A percentile compares a stretch with the other conserved stretches of the same genome.
These are phyloP conservation scores for Cordyceps pruinosa DNA, from an alignment of 2,329 filamentous ascomycete genomes.

Conservation along the genomic window DNA sequence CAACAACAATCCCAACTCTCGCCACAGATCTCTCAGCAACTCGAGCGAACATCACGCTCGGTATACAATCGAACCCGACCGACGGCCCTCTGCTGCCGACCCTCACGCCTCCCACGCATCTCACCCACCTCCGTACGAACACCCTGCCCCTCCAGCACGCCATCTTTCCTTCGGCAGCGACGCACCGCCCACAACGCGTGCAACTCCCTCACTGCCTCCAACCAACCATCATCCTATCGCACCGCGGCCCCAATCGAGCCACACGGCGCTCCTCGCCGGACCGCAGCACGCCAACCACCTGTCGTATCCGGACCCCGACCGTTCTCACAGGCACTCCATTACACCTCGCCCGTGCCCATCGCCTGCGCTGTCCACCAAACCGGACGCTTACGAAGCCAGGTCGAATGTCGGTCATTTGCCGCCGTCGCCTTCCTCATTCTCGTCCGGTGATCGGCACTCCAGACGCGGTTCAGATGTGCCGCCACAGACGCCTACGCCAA, in stretches of 20 bases:
- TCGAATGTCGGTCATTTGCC: conserved; percentile 30
- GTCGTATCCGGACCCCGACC: conserved; percentile 33
- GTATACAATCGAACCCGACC: conserved; percentile 33
- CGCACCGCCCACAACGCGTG: conserved; percentile 17
- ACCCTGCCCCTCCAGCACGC: conserved; percentile 20
- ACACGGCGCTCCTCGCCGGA: conserved; percentile 21
- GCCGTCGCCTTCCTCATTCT: conserved; percentile 30
- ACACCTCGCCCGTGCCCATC: conserved; percentile 26
- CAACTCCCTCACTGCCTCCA: conserved; percentile 17
- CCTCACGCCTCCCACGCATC: conserved; percentile 37
- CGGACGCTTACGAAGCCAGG: conserved; percentile 30
- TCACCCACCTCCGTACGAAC: conserved; percentile 29
- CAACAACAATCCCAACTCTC: conserved; percentile 26
- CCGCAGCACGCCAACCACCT: conserved; percentile 29
- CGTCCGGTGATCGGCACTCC: conserved; percentile 21
- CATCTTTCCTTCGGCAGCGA: conserved; percentile 32
- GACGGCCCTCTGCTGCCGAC: conserved; percentile 43
- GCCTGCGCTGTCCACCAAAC: conserved; percentile 25
- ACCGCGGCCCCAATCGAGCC: conserved; percentile 16
- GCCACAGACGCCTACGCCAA: conserved; percentile 20
- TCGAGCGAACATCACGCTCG: conserved; percentile 43
- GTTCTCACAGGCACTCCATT: conserved; percentile 29
- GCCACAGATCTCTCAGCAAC: conserved; percentile 55
- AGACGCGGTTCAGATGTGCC: conserved; percentile 25
- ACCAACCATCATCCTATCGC: conserved; percentile 27